These are phyloP conservation scores for Arctostaphylos glauca DNA, from an alignment of 148 eudicot genomes.

Conservation along the genomic window DNA sequence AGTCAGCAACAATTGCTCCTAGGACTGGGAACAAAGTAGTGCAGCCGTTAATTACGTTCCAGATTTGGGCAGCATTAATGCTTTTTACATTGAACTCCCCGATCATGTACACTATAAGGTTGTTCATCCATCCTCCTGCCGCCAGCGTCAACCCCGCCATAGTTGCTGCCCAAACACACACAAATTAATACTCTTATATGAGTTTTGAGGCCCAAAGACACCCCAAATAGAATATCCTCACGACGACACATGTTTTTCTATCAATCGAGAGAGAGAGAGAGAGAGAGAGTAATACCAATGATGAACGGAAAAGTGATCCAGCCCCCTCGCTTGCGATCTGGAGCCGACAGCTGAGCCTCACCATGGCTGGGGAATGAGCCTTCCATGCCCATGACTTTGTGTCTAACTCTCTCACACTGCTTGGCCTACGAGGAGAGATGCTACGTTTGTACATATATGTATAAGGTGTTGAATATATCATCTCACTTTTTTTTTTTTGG, in stretches of 20 bases:
- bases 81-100: constrained; percentile 34
- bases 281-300: constrained; percentile 18
- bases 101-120: constrained; percentile 38
- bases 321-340: constrained; percentile 21
- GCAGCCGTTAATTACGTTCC: constrained; percentile 30
- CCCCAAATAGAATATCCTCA: no score
- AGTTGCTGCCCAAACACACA: constrained; percentile 25
- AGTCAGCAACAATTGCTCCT: constrained; percentile 49
- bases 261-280: no score
- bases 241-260: no score
- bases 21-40: constrained; percentile 26
- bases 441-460: neutral
- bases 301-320: constrained; percentile 41
- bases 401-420: neutral
- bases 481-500: no score
- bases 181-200: neutral
- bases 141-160: constrained; percentile 34
- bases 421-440: neutral
- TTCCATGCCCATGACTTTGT: neutral
- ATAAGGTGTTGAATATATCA: no score
- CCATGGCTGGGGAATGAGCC: neutral
- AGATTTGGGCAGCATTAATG: constrained; percentile 34
- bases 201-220: no score
- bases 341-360: neutral
- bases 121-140: constrained; percentile 33